These are phyloP conservation scores for Pseudogymnoascus sp. DNA, from an alignment of 2,329 filamentous ascomycete genomes.

Conservation along the genomic window DNA sequence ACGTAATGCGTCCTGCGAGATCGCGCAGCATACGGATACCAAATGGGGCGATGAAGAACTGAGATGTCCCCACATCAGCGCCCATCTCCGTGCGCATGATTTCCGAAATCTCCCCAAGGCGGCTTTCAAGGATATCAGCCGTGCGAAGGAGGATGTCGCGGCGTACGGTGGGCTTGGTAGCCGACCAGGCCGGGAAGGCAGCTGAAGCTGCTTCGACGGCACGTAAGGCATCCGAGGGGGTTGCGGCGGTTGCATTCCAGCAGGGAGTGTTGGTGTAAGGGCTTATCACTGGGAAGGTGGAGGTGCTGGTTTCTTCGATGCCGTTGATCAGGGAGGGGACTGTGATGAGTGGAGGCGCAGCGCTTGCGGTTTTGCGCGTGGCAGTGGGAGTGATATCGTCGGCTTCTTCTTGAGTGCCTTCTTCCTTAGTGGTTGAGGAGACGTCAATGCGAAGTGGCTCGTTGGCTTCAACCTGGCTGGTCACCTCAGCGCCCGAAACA, in stretches of 20 bases:
- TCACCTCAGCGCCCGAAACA: neutral
- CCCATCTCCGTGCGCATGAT: slow-evolving; percentile 49
- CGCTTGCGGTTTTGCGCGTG: neutral
- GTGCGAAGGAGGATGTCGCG: slow-evolving; percentile 49
- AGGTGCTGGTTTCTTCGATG: slow-evolving; percentile 35
- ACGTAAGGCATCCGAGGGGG: slow-evolving; percentile 40
- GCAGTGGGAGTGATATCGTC: neutral
- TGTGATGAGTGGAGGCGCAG: slow-evolving; percentile 16
- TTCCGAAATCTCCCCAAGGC: slow-evolving; percentile 42
- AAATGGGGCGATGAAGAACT: slow-evolving; percentile 31
- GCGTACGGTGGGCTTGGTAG: slow-evolving; percentile 42
- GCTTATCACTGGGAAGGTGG: slow-evolving; percentile 40
- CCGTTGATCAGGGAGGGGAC: slow-evolving; percentile 41
- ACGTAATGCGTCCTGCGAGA: slow-evolving; percentile 41
- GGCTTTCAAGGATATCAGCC: slow-evolving; percentile 42
- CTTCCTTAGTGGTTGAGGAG: neutral
- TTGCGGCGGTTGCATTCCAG: slow-evolving; percentile 42
- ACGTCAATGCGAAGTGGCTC: neutral
- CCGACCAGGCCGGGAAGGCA: slow-evolving; percentile 51
- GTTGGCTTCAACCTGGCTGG: neutral
- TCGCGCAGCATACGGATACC: slow-evolving; percentile 38
- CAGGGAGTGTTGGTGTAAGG: slow-evolving; percentile 40
- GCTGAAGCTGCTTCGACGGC: slow-evolving; percentile 46
- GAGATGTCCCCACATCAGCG: slow-evolving; percentile 26
- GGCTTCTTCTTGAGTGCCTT: neutral